Percentiles rank a stretch among this genome's conserved stretches.
These are phyloP conservation scores for Albugo candida DNA, from an alignment of 352 stramenopile species.

Conservation along the genomic window DNA sequence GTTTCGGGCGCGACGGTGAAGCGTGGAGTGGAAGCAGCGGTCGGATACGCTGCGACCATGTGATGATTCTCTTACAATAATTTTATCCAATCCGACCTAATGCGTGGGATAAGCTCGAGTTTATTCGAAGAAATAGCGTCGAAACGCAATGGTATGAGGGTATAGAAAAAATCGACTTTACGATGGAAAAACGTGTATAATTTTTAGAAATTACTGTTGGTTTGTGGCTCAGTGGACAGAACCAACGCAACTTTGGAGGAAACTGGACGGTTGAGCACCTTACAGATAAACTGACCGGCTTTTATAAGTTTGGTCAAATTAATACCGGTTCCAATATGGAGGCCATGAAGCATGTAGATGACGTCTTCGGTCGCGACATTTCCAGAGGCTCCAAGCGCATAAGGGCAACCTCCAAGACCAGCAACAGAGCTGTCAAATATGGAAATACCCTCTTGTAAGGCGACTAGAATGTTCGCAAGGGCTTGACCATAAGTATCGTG, in stretches of 20 bases:
- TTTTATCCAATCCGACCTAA: too few species aligned
- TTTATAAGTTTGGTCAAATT: slow-evolving; percentile 85
- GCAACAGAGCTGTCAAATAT: slow-evolving; percentile 90
- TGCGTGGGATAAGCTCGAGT: too few species aligned
- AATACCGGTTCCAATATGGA: slow-evolving; percentile 88
- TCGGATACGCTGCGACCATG: too few species aligned
- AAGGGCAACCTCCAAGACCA: slow-evolving; percentile 92
- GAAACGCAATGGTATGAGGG: too few species aligned
- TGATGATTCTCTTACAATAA: too few species aligned
- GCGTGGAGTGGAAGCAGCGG: too few species aligned
- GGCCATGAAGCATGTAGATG: slow-evolving; percentile 92
- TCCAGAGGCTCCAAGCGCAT: slow-evolving; percentile 88
- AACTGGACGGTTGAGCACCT: slow-evolving; percentile 45
- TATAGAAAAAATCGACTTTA: too few species aligned
- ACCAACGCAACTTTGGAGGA: slow-evolving; percentile 78
- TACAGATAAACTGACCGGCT: slow-evolving; percentile 78
- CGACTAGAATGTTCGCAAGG: slow-evolving; percentile 88
- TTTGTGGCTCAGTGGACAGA: slow-evolving; percentile 22
- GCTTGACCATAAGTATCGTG: slow-evolving; percentile 96
- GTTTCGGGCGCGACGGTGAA: too few species aligned
- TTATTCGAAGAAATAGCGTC: too few species aligned
- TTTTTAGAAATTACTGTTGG: too few species aligned
- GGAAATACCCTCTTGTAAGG: slow-evolving; percentile 75
- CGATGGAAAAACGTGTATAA: too few species aligned
- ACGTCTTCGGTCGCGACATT: slow-evolving; percentile 97